Percentiles rank a stretch among this genome's conserved stretches.
These are phyloP conservation scores for Magnaporthiopsis incrustans DNA, from an alignment of 2,329 filamentous ascomycete species.

Conservation along the genomic window DNA sequence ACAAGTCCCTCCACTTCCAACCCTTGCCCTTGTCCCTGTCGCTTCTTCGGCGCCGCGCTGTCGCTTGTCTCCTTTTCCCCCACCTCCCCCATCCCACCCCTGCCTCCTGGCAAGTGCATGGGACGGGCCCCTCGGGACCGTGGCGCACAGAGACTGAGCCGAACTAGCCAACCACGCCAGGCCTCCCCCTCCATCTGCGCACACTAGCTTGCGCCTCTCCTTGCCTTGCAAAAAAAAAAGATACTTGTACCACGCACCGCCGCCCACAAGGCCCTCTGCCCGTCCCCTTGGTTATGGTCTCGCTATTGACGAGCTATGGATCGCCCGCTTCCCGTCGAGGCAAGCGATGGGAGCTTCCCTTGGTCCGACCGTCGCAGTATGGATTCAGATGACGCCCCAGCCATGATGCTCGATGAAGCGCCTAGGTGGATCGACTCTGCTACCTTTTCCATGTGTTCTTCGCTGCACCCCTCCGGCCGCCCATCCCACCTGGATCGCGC, in stretches of 20 bases:
- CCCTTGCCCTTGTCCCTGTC: constrained; percentile 4
- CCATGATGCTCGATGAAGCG: constrained; percentile 24
- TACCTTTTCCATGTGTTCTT: constrained; percentile 23
- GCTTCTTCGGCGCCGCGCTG: too few species aligned
- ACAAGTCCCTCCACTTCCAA: background rate
- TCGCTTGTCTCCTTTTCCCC: too few species aligned
- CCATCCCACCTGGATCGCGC: constrained; percentile 24
- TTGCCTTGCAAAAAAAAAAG: too few species aligned
- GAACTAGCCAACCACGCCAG: too few species aligned
- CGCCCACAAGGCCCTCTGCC: too few species aligned
- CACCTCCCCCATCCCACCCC: too few species aligned
- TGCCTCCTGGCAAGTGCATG: too few species aligned
- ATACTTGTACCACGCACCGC: too few species aligned
- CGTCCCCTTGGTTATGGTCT: constrained; percentile 23
- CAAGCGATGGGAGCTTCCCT: constrained; percentile 32
- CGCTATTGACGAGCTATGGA: constrained; percentile 40
- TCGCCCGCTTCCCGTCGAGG: constrained; percentile 30
- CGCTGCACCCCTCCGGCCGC: constrained; percentile 24
- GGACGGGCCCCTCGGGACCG: too few species aligned
- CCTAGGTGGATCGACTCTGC: constrained; percentile 26
- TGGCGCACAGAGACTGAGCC: too few species aligned
- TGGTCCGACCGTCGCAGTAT: constrained; percentile 40
- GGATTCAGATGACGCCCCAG: constrained; percentile 33
- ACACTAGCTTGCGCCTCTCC: too few species aligned
- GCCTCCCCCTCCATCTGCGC: too few species aligned